Percentiles rank a stretch among this genome's conserved stretches.
phyloP scores from a whole-genome alignment of 495 filamentous ascomycete species.

The Amorphotheca resinae region DNA sequence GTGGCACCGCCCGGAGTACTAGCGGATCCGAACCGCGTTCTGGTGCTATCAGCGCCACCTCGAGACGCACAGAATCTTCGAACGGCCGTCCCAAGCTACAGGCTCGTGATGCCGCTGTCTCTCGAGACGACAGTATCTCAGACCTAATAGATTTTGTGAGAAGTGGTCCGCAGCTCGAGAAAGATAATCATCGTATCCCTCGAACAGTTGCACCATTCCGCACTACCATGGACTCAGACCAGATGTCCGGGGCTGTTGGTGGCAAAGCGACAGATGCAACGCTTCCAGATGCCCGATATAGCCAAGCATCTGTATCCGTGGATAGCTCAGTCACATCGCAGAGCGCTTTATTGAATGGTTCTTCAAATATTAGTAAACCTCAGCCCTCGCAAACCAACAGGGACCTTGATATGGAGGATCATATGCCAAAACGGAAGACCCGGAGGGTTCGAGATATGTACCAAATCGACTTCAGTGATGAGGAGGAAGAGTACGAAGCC shows the following conservation, averaged over 20 bases:
- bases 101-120: conserved; percentile 56
- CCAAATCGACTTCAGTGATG: conserved; percentile 75
- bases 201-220: conserved; percentile 78
- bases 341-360: conserved; percentile 33
- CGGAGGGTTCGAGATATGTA: conserved; percentile 79
- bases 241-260: conserved; percentile 42
- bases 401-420: conserved; percentile 31
- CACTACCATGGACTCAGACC: conserved; percentile 74
- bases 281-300: conserved; percentile 23
- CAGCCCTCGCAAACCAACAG: conserved; percentile 1
- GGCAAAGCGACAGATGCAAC: conserved; percentile 38
- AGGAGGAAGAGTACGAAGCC: conserved; percentile 46
- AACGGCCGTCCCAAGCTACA: conserved; percentile 39
- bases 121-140: conserved; percentile 51
- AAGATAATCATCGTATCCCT: conserved; percentile 53
- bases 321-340: conserved; percentile 42
- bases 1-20: conserved; percentile 13
- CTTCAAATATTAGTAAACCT: conserved; percentile 7
- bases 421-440: conserved; percentile 53
- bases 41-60: background rate
- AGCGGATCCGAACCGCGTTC: conserved; percentile 9
- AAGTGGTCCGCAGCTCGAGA: conserved; percentile 52
- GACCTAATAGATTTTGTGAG: conserved; percentile 94
- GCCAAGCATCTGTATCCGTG: conserved; percentile 28
- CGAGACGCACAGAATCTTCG: conserved; percentile 15